Percentiles rank a stretch among this genome's conserved stretches.
Evolutionary conservation across 257 asterid genomes (phyloP).

Genomic region (Ajuga chamaepitys): DNA sequence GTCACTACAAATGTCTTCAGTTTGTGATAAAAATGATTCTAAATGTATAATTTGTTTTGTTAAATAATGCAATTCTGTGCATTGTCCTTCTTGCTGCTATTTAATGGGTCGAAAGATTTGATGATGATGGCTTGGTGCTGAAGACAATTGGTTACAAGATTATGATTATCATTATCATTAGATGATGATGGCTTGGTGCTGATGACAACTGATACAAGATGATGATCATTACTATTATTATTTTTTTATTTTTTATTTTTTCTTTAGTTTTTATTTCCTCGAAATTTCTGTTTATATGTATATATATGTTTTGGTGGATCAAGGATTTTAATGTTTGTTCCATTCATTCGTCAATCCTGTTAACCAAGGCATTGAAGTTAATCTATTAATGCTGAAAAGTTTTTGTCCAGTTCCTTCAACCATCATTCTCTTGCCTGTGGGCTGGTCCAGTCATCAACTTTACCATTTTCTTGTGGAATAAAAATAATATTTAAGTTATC

Average conservation of each 20-base stretch:
- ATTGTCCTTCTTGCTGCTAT: background rate
- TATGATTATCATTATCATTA: background rate
- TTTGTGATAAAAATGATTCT: background rate
- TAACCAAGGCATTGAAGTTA: background rate
- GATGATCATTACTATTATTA: too few species aligned
- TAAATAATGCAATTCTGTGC: background rate
- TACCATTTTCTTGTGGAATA: constrained; percentile 2
- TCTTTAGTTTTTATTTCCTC: too few species aligned
- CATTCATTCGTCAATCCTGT: background rate
- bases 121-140: background rate
- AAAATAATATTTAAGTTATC: constrained; percentile 2
- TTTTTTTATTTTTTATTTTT: too few species aligned
- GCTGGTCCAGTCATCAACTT: background rate
- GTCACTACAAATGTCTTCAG: background rate
- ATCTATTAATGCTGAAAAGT: background rate
- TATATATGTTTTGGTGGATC: background rate
- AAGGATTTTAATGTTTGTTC: background rate
- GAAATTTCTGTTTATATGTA: too few species aligned
- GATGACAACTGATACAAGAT: too few species aligned
- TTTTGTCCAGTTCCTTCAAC: background rate
- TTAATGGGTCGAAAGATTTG: background rate
- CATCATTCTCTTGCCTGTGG: background rate
- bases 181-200: too few species aligned
- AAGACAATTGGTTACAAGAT: background rate
- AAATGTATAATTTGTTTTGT: background rate